Base-by-base conservation (phyloP, 495 filamentous ascomycete species). In the Penicillium waksmanii region DNA sequence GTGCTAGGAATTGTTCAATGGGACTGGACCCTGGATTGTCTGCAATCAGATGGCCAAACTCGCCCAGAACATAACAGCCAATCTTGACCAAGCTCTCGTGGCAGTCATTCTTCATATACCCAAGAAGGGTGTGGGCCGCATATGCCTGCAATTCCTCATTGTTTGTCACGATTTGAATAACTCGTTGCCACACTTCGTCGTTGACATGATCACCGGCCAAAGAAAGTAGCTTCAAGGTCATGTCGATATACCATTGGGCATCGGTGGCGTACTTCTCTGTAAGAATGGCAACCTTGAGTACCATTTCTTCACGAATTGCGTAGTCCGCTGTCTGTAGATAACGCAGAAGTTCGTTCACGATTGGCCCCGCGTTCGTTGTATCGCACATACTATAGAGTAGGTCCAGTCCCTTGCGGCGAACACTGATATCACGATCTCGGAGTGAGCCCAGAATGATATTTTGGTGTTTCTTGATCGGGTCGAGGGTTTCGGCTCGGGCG, bases 311-410 rank as follows among this genome's bases (percentile, higher is more conserved):
- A 52, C 96, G 84, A 62, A 99, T 97, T 2, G 93, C 92, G 73
- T 96, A 98, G 71, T 99, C 96, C 11, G 96, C 96, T 46, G 89
- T 96, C 64, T 97, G 94, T 5, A 99, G 83, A 75, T 98, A 97
- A 59, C 92, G 89, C 19, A 99, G 76, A 49, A 99, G 86, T 77
- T 99, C 96, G 51, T 89, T 87, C 40, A 99, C 96, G 62, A 99
- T 96, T 4, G 90, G 87, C 56, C 88, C 89, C 5, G 96, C 91
- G 73, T 98, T 99, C 3, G 87, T 87, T 35, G 88, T 84, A 70
- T 99, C 96, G 72, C 96, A 99, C 96, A 99, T 99, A 84, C 96
- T 98, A 83, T 99, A 99, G 21, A 99, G 83, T 55, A 99, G 77
- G 74, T 99, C 96, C 44, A 99, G 82, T 21, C 92, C 96, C 72